Evolutionary conservation across 192 early-diverging fungal species (phyloP), one percentile per base, ranked within the genome.

Genomic region (Dissophora globulifera): DNA sequence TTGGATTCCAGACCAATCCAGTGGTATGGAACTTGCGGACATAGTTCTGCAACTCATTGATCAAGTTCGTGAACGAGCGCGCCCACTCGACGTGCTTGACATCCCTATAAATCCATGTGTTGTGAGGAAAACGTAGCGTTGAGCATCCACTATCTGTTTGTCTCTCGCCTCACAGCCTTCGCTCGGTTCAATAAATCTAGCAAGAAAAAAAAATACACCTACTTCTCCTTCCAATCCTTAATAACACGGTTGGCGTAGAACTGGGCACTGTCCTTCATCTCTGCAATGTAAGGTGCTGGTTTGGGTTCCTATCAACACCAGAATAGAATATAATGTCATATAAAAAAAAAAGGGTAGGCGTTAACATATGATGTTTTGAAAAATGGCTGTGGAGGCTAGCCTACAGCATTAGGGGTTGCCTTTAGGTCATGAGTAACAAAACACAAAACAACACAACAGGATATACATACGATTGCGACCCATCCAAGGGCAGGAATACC

Each of bases 191-290:
- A n/a, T n/a, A n/a, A n/a, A n/a, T n/a, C n/a, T n/a, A 50, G 46
- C 29, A 40, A 35, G 4, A 19, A 11, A 33, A 22, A 19, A 35
- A 33, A n/a, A 66, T 47, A 19, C 26, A 1, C 22, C 51, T 82
- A 94, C 91, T 92, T 96, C 62, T 96, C 95, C 74, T 92, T 94
- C 79, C 81, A 92, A 40, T 95, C 92, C 70, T 91, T 95, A 46
- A 94, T 88, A 64, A 98, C 94, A 33, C 94, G 89, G 81, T 96
- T 94, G 27, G 88, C 83, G 65, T 93, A 99, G 58, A 96, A 99
- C 81, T 96, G 93, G 16, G 93, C 94, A 31, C 93, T 86, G 31
- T 98, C 93, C 79, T 92, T 93, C 86, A 94, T 92, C 43, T 96
- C 95, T 17, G 85, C 86, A 56, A 99, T 86, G 62, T 87, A 95